Percentiles rank a stretch among this genome's conserved stretches.
phyloP scores from a whole-genome alignment of 2,329 filamentous ascomycete species.

The Salinomyces thailandicus region DNA sequence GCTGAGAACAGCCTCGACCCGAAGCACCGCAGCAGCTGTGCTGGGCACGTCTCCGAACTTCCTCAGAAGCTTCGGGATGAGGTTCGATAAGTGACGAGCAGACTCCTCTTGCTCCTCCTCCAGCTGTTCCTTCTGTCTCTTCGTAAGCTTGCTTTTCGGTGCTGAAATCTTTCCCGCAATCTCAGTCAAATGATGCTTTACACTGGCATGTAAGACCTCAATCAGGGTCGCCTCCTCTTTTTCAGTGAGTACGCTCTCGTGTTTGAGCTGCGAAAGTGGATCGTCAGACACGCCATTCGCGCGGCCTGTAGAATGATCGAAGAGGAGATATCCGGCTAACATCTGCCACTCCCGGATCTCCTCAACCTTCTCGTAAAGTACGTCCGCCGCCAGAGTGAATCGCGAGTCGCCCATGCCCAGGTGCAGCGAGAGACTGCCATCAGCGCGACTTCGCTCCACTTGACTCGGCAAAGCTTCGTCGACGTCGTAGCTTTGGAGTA shows the following conservation, averaged over 20 bases:
- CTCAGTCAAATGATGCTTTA: slow-evolving; percentile 61
- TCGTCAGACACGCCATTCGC: slow-evolving; percentile 48
- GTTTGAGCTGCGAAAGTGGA: slow-evolving; percentile 54
- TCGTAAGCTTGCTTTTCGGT: slow-evolving; percentile 46
- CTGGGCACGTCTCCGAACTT: slow-evolving; percentile 87
- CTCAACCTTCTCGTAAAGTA: slow-evolving; percentile 68
- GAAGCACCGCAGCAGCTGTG: slow-evolving; percentile 74
- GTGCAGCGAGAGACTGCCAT: slow-evolving; percentile 41
- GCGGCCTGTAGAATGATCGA: slow-evolving; percentile 61
- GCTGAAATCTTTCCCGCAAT: slow-evolving; percentile 51
- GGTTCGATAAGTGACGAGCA: slow-evolving; percentile 62
- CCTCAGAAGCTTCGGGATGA: slow-evolving; percentile 77
- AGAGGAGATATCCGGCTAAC: slow-evolving; percentile 79
- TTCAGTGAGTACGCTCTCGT: slow-evolving; percentile 60
- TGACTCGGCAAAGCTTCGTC: slow-evolving; percentile 38
- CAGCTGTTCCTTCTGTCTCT: slow-evolving; percentile 50
- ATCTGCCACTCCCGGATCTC: slow-evolving; percentile 82
- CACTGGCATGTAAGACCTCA: slow-evolving; percentile 73
- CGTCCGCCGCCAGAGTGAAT: slow-evolving; percentile 75
- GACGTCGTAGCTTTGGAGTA: slow-evolving; percentile 68
- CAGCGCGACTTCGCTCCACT: slow-evolving; percentile 32
- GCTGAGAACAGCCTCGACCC: slow-evolving; percentile 76
- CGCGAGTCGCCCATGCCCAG: slow-evolving; percentile 63
- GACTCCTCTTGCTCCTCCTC: slow-evolving; percentile 66
- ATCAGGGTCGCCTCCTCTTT: slow-evolving; percentile 76